Evolutionary conservation across 176 grass and related monocot species (phyloP).

Genomic region (Chloris gayana): DNA sequence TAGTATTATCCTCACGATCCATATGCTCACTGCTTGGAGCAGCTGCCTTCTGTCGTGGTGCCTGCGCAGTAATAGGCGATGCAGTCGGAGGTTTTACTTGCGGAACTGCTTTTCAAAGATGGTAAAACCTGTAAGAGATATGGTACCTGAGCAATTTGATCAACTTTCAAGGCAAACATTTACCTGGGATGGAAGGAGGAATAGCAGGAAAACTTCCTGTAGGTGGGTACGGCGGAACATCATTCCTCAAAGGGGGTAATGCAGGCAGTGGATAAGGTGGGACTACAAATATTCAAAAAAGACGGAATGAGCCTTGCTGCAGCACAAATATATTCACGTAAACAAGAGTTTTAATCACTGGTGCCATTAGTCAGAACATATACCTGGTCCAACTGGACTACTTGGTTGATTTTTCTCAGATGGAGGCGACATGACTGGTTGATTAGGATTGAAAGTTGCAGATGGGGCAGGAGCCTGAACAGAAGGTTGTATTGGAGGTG

Average conservation of each 20-base stretch:
- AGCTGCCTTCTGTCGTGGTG: constrained; percentile 45
- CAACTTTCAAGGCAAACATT: not conserved
- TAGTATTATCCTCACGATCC: constrained; percentile 43
- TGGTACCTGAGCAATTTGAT: not conserved
- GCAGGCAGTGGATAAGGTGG: constrained; percentile 17
- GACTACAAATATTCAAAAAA: constrained; percentile 15
- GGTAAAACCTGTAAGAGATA: constrained; percentile 23
- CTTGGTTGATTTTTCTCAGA: constrained; percentile 48
- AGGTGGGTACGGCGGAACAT: constrained; percentile 44
- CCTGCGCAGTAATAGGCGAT: constrained; percentile 43
- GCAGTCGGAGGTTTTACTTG: constrained; percentile 42
- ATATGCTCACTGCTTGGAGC: constrained; percentile 52
- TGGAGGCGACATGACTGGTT: constrained; percentile 40
- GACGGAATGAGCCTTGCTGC: not conserved
- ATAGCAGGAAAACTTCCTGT: constrained; percentile 51
- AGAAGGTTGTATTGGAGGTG: constrained; percentile 60
- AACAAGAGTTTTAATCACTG: constrained; percentile 2
- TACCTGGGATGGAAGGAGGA: constrained; percentile 68
- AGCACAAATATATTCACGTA: constrained; percentile 13
- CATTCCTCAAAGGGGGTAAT: constrained; percentile 41
- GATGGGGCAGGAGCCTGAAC: constrained; percentile 57
- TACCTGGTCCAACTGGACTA: constrained; percentile 64
- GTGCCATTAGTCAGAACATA: constrained; percentile 22
- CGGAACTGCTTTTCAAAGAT: constrained; percentile 39
- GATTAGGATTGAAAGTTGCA: constrained; percentile 36